Percentiles rank a stretch among this genome's conserved stretches.
phyloP scores from a whole-genome alignment of 202 grass and related monocot genomes.

The Hordeum pubiflorum region DNA sequence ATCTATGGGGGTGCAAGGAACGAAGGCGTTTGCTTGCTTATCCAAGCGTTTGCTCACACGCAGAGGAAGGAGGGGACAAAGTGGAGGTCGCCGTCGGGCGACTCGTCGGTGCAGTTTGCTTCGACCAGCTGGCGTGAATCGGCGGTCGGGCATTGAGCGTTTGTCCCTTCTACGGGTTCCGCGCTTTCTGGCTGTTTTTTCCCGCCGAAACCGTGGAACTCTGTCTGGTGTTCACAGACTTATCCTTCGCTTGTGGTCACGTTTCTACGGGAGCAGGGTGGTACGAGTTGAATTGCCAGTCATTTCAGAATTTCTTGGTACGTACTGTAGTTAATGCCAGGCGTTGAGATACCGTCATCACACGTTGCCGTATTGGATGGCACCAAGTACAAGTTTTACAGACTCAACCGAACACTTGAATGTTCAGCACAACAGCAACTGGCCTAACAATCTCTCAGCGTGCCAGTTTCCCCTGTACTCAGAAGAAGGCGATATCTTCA shows the following conservation, averaged over 20 bases:
- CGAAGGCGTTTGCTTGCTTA: background rate
- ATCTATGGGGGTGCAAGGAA: background rate
- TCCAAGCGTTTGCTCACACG: background rate
- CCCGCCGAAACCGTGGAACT: background rate
- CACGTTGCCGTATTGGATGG: background rate
- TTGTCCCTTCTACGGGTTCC: background rate
- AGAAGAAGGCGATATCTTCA: background rate
- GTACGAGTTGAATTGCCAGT: background rate
- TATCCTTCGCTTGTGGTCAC: background rate
- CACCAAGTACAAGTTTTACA: background rate
- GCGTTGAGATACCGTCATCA: background rate
- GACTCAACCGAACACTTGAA: background rate
- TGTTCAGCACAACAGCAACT: background rate
- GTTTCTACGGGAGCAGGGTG: background rate
- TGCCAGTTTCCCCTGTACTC: background rate
- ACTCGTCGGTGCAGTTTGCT: background rate
- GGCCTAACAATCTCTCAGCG: background rate
- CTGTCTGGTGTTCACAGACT: background rate
- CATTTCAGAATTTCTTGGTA: background rate
- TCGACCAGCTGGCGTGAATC: background rate
- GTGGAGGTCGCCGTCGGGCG: background rate
- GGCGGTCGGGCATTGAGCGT: too few species aligned
- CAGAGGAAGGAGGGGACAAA: background rate
- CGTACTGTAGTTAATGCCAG: too few species aligned
- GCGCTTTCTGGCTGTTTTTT: background rate